Percentiles rank a stretch among this genome's conserved stretches.
These are phyloP conservation scores for Acacia melanoxylon DNA, from an alignment of 306 rosid species.

Conservation along the genomic window DNA sequence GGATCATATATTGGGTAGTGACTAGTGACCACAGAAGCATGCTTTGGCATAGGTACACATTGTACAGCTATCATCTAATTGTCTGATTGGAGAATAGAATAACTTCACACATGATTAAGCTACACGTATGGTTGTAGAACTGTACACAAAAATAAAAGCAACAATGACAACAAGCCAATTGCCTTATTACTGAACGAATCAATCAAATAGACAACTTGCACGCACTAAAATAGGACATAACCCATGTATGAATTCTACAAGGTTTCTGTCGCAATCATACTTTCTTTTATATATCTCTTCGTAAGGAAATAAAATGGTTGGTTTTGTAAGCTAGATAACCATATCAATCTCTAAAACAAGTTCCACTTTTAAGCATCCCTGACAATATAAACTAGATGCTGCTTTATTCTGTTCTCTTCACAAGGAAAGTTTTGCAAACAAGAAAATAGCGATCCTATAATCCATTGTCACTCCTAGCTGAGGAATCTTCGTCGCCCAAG, in stretches of 20 bases:
- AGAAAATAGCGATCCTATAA: background rate
- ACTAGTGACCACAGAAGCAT: background rate
- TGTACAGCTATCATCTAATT: background rate
- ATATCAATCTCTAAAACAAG: background rate
- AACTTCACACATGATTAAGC: background rate
- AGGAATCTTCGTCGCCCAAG: background rate
- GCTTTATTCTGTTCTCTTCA: slow-evolving; percentile 3
- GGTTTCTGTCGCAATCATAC: background rate
- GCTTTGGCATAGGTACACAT: background rate
- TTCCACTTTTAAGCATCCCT: background rate
- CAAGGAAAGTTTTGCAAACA: background rate
- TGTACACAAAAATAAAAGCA: background rate
- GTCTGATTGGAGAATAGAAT: background rate
- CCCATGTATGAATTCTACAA: background rate
- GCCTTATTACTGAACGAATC: background rate
- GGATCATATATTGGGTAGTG: background rate
- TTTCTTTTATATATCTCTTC: background rate
- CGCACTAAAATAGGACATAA: background rate
- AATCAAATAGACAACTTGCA: background rate
- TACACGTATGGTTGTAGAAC: background rate
- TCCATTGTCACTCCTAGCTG: background rate
- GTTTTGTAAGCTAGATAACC: background rate
- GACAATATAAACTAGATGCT: background rate
- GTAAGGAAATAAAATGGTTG: background rate
- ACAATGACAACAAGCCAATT: background rate